These are phyloP conservation scores for Crassisporium funariophilum DNA, from an alignment of 768 basidiomycete genomes.

Conservation along the genomic window DNA sequence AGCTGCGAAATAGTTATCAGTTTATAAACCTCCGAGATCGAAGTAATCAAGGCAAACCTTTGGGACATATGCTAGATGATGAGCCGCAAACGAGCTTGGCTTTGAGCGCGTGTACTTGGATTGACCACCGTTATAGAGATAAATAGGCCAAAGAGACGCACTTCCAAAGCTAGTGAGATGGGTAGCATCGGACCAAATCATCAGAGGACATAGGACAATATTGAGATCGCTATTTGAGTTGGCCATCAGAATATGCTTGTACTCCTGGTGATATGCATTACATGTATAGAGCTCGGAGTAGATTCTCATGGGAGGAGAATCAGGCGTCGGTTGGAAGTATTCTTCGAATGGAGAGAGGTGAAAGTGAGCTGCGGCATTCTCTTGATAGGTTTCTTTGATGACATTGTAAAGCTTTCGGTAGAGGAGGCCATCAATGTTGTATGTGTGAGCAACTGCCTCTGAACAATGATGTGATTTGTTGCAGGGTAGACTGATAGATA, in stretches of 20 bases:
- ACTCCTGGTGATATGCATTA: conserved; percentile 19
- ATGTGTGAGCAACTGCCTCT: background rate
- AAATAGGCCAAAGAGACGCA: conserved; percentile 41
- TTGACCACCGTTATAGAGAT: conserved; percentile 38
- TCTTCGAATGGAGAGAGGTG: conserved; percentile 27
- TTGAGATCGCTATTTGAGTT: conserved; percentile 18
- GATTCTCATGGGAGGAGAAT: conserved; percentile 13
- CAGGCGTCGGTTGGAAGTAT: conserved; percentile 23
- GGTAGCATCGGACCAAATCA: conserved; percentile 24
- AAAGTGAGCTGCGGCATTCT: conserved; percentile 8
- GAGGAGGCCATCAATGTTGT: background rate
- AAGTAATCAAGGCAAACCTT: conserved; percentile 12
- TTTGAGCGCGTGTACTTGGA: conserved; percentile 40
- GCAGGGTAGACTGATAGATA: background rate
- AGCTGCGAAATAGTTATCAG: conserved; percentile 20
- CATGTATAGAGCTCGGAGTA: conserved; percentile 23
- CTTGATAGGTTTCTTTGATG: background rate
- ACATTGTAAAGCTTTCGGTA: background rate
- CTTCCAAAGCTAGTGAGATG: conserved; percentile 31
- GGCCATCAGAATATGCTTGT: conserved; percentile 10
- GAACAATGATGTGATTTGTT: background rate
- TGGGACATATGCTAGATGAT: conserved; percentile 46
- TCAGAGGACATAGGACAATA: conserved; percentile 13
- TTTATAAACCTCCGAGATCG: no score
- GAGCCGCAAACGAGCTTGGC: conserved; percentile 29